Base-by-base conservation (phyloP, 2,329 filamentous ascomycete genomes). In the Paecilomyces sp. region DNA sequence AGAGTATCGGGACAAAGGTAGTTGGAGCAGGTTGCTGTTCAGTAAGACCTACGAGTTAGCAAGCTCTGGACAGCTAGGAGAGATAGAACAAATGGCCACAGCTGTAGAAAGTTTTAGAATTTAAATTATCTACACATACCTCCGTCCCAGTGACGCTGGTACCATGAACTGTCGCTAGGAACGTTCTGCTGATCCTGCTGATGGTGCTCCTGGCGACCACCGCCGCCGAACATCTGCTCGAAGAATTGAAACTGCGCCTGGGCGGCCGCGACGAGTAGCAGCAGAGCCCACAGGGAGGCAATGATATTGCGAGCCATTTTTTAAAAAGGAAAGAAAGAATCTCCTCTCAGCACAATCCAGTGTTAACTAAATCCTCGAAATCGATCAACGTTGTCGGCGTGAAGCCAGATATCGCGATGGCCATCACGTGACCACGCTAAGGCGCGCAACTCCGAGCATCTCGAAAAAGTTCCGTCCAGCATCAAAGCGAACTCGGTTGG, bases 1-100 rank as follows among this genome's bases (percentile, higher is more conserved):
- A 99, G 84, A 0, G 94, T 97, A 64, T 91, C 91, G 1, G 94
- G 92, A 73, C 94, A 99, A 58, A 99, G 87, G 74, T 97, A 99
- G 67, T 93, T 92, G 69, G 90, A 86, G 81, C 94, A 99, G 68
- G 86, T 83, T n/a, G 92, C 90, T 90, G 69, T 41, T 22, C 31
- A 30, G 13, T 28, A 22, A 24, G 55, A 58, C 18, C 11, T 47
- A 47, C 30, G 58, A 33, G 57, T 75, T 71, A 61, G 65, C 13
- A 47, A 47, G n/a, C 18, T 18, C 9, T 22, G n/a, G 41, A 18
- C 41, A 3, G 9, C 31, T 33, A 47, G 7, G 5, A 41, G 36
- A 41, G 6, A 41, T 15, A 60, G 36, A 69, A 63, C 31, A 54
- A 61, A 18, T 3, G n/a, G 41, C 18, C n/a, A n/a, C 8, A 33